Evolutionary conservation across 441 rosid species (phyloP), one percentile per base, ranked within the genome.

Genomic region (Gossypium davidsonii): DNA sequence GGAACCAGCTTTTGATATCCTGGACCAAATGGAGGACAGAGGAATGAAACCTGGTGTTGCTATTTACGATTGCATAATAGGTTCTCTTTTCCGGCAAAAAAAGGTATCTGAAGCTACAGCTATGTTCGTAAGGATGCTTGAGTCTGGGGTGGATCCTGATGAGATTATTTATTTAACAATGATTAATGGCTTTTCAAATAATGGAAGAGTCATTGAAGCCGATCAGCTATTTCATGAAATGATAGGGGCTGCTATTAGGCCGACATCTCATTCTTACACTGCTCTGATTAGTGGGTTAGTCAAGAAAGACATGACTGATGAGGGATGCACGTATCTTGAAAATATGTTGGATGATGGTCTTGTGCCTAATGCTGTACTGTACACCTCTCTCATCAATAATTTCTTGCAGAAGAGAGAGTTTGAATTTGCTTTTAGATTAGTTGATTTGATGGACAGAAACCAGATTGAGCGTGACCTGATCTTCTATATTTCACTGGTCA

Each of bases 281-380:
- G 81, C 85, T 4, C 75, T 90, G 69, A 79, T 87, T 77, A 79
- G 85, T 20, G 90, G 85, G 64, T 70, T 86, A 25, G 81, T 90
- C 80, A 85, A 86, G 81, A 75, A 65, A 49, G 79, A 86, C 49
- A 78, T 83, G 93, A 73, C 60, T 1, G 84, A 80, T 65, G 66
- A 80, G 81, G 90, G 83, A n/a, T 84, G 89, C 76, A 17, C 69
- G 65, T 89, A 85, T 78, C 88, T 90, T 46, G 80, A 82, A 49
- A 85, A 79, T 74, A 87, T 90, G 89, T 76, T 83, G 56, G 79
- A 61, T 76, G 93, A 87, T 73, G 93, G 96, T 12, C 71, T 85
- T 66, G 72, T 82, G 73, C 90, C 87, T 67, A 86, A 85, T 77
- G 79, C 11, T 28, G 89, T 85, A 70, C 73, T 90, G 6, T 84